Base-by-base conservation (phyloP, 805 yeast genomes). In the Wickerhamomyces hampshirensis region DNA sequence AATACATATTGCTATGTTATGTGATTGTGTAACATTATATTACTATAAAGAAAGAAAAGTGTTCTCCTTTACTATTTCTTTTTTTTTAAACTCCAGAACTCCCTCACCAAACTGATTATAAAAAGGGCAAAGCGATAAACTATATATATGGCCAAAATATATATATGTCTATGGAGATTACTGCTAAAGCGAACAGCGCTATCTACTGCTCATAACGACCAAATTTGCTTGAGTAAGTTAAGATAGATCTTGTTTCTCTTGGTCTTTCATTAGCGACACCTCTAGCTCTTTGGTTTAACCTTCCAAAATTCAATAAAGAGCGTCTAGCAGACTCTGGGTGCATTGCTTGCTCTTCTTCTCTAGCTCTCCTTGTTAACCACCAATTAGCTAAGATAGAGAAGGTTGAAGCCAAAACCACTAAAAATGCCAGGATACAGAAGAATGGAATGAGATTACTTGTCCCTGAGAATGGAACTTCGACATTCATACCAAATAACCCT, bases 401-500 rank as follows among this genome's bases (percentile, higher is more conserved):
- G 0, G 45, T 28, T 7, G 60, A 29, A n/a, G 68, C 71, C 30
- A 73, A 37, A 5, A 61, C 44, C 10, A 74, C 39, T 43, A 80
- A 55, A 17, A 73, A 62, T 8, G 79, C 84, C 6, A 80, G 53
- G 40, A 81, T 77, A 29, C 85, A 84, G 56, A 75, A 77, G 55
- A 75, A 86, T 86, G 93, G 83, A 3, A 66, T 73, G 27, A 70
- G 59, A 30, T 61, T 63, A 2, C 43, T 49, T 2, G 46, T 68
- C 11, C 48, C 64, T 41, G 72, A 62, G 19, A 96, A 96, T 0
- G 97, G 97, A 19, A 91, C 84, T 10, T 50, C 60, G 14, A 91
- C 98, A 60, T 91, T 91, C 98, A 91, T 91, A 53, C 97, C 97
- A 62, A 91, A 91, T 44, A 89, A 55, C 58, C 97, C 96, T 2